Conservation (phyloP, 1,284 basidiomycete species). For the Sporisorium sorghi region DNA sequence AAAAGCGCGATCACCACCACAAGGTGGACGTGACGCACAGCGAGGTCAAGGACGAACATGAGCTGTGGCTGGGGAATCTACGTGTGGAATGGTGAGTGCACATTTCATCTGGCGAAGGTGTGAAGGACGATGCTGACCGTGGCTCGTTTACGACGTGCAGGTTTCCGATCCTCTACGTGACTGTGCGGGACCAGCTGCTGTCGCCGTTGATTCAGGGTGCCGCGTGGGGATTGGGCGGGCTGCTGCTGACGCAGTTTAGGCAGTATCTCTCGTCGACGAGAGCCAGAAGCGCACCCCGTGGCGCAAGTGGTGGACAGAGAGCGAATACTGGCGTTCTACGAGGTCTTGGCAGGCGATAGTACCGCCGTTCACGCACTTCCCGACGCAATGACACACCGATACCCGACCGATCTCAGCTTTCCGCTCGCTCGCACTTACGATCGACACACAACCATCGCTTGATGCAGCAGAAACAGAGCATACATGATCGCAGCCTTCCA, state of each 20-base stretch:
- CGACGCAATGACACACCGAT: constrained; percentile 4
- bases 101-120: neutral
- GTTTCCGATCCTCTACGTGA: constrained; percentile 60
- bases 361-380: neutral
- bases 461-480: neutral
- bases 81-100: constrained; percentile 60
- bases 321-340: constrained; percentile 15
- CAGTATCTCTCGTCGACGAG: constrained; percentile 33
- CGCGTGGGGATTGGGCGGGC: constrained; percentile 54
- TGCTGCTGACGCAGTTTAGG: constrained; percentile 44
- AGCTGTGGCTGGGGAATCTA: constrained; percentile 60
- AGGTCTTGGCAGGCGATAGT: constrained; percentile 24
- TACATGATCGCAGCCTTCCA: neutral
- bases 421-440: neutral
- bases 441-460: neutral
- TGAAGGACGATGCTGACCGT: neutral
- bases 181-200: constrained; percentile 59
- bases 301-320: neutral
- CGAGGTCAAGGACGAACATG: constrained; percentile 25
- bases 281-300: neutral
- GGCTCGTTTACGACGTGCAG: constrained; percentile 21
- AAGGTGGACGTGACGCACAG: constrained; percentile 26
- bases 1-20: constrained; percentile 27
- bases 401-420: constrained; percentile 9
- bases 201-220: constrained; percentile 62